Evolutionary conservation across 2,329 filamentous ascomycete genomes (phyloP), one percentile per base, ranked within the genome.

Genomic region (Aspergillus udagawae): DNA sequence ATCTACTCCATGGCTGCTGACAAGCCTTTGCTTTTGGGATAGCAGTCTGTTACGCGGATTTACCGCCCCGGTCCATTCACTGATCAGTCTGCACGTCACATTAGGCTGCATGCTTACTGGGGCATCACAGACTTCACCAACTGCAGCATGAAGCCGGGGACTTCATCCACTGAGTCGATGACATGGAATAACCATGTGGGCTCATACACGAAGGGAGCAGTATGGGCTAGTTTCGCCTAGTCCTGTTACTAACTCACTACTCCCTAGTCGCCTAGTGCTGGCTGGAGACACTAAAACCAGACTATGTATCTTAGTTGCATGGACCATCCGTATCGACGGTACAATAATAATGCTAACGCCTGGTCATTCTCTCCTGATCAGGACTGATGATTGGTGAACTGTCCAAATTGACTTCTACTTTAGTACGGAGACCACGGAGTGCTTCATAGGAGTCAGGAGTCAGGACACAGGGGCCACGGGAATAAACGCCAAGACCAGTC

Each of bases 31-130:
- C 29, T 32, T 17, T 35, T 14, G 12, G 4, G 12, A 35, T 14
- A 35, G 12, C 29, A 32, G 10, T 28, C 27, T 28, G 27, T 28
- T 28, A 28, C 1, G 27, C 29, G 29, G 29, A 14, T 14, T 35
- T 35, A 14, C 12, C 12, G 4, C 29, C 12, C 12, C 12, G 29
- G 29, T 35, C 29, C 12, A 1, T 35, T 35, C 14, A 35, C 12
- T 35, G 29, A 35, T 35, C 45, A 54, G 53, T 60, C 60, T 56
- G 53, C 59, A 56, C 59, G 53, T 58, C 56, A 62, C 58, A 56
- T 63, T 57, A 52, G 53, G 60, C 60, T 23, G 56, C 57, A 61
- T 63, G 52, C 55, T 57, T 54, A 57, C 53, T 45, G 49, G 32
- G 8, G 41, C 51, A 20, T 47, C 41, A 45, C 29, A 47, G n/a